phyloP scores from a whole-genome alignment of 345 rosid species.

The Bruguiera gymnorhiza region DNA sequence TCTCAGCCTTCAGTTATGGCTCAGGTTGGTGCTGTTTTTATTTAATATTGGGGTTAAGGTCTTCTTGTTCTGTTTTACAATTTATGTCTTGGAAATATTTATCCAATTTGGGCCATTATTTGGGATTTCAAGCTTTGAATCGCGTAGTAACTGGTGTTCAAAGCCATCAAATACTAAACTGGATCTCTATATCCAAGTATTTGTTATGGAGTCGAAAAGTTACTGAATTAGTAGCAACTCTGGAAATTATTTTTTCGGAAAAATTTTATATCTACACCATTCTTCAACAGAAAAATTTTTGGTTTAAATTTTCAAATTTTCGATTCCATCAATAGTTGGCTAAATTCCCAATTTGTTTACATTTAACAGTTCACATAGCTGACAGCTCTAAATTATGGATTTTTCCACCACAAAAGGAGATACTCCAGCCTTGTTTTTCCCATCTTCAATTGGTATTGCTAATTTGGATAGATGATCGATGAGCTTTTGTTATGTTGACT shows the following conservation, averaged over 20 bases:
- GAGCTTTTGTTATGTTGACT: neutral
- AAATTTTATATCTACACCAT: neutral
- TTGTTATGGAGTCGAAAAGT: neutral
- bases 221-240: neutral
- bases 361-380: neutral
- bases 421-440: neutral
- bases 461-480: neutral
- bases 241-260: neutral
- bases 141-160: neutral
- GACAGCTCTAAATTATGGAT: neutral
- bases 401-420: neutral
- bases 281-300: neutral
- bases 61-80: neutral
- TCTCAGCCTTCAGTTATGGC: constrained; percentile 34
- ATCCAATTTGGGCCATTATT: too few species aligned
- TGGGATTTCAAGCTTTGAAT: neutral
- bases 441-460: neutral
- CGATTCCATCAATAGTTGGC: neutral
- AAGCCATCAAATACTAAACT: neutral
- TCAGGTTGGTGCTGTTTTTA: constrained; percentile 44
- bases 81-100: too few species aligned
- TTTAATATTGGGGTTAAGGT: neutral
- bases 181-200: neutral
- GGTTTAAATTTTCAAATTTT: neutral
- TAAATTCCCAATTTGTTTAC: neutral